A percentile compares a stretch with the other conserved stretches of the same genome.
phyloP scores from a whole-genome alignment of 495 filamentous ascomycete species.

The Penicillium arizonense region DNA sequence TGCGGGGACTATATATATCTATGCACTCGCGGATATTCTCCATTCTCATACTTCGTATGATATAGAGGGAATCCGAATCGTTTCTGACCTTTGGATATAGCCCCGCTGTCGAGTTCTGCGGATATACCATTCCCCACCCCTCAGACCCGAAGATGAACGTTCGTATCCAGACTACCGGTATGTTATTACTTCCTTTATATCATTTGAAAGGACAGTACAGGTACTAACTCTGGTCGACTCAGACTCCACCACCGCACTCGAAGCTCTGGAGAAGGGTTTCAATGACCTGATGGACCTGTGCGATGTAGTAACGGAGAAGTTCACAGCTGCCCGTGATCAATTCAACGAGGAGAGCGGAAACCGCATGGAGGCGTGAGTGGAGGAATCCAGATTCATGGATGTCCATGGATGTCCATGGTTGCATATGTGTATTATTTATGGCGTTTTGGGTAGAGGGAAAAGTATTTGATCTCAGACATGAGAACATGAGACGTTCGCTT shows the following conservation, averaged over 20 bases:
- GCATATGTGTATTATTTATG: slow-evolving; percentile 14
- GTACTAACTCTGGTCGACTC: slow-evolving; percentile 4
- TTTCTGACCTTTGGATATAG: slow-evolving; percentile 40
- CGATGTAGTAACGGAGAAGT: slow-evolving; percentile 86
- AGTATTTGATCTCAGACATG: not conserved
- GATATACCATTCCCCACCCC: slow-evolving; percentile 96
- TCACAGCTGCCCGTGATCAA: slow-evolving; percentile 61
- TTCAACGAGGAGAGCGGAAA: slow-evolving; percentile 51
- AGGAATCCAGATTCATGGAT: too few species aligned
- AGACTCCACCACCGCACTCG: slow-evolving; percentile 78
- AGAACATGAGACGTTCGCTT: too few species aligned
- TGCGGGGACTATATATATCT: too few species aligned
- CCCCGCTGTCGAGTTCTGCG: slow-evolving; percentile 94
- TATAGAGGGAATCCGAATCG: too few species aligned
- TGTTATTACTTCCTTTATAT: slow-evolving; percentile 21
- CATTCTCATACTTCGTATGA: too few species aligned
- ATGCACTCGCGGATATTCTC: too few species aligned
- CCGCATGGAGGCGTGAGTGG: slow-evolving; percentile 34
- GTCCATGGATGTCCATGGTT: not conserved
- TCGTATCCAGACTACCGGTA: slow-evolving; percentile 94
- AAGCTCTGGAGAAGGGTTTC: slow-evolving; percentile 87
- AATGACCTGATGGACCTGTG: slow-evolving; percentile 85
- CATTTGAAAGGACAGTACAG: not conserved
- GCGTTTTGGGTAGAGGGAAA: slow-evolving; percentile 19
- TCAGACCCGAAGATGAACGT: slow-evolving; percentile 96